These are phyloP conservation scores for Mucor irregularis DNA, from an alignment of 371 early-diverging fungal species.

Conservation along the genomic window DNA sequence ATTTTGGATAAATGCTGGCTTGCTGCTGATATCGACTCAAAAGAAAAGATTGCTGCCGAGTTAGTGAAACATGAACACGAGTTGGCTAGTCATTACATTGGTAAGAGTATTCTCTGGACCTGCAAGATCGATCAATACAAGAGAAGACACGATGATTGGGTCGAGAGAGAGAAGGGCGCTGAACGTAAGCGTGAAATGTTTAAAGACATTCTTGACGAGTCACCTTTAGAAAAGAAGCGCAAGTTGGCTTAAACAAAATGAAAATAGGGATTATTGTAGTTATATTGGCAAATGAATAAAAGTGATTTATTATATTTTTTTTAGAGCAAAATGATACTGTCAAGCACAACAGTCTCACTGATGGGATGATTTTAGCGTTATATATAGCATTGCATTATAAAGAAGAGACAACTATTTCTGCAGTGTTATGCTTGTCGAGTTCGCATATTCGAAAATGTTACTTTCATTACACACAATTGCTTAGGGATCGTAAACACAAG, in stretches of 20 bases:
- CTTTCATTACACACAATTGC: too few species aligned
- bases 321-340: too few species aligned
- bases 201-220: conserved; percentile 68
- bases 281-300: too few species aligned
- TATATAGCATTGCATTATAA: too few species aligned
- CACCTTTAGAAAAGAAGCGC: conserved; percentile 19
- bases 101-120: conserved; percentile 76
- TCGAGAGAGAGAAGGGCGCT: conserved; percentile 67
- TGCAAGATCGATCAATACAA: conserved; percentile 79
- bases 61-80: conserved; percentile 57
- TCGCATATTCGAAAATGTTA: too few species aligned
- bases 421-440: too few species aligned
- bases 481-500: too few species aligned
- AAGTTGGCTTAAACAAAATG: conserved; percentile 12
- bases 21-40: conserved; percentile 73
- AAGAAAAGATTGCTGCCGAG: conserved; percentile 70
- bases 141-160: conserved; percentile 73
- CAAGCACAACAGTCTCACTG: too few species aligned
- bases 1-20: conserved; percentile 79
- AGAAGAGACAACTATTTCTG: too few species aligned
- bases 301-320: too few species aligned
- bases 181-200: conserved; percentile 77
- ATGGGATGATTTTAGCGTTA: too few species aligned
- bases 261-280: too few species aligned
- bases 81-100: conserved; percentile 66